Conservation (phyloP, 805 yeast species). For the Huiozyma sinensis region DNA sequence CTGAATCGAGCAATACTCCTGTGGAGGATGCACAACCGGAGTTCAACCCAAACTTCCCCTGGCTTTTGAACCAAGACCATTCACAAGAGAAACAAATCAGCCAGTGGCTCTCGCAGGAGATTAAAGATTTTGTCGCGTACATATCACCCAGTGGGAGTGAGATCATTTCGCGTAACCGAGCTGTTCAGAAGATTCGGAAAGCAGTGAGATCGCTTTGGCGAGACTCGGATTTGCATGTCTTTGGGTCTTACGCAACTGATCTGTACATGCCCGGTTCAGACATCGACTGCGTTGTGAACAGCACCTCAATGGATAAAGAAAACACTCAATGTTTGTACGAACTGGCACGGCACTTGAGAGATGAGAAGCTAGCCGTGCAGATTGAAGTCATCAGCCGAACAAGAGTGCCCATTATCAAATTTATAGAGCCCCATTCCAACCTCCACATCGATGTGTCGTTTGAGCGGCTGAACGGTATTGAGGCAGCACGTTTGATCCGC, state of each 20-base stretch:
- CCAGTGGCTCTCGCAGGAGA: slow-evolving; percentile 80
- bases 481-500: slow-evolving; percentile 69
- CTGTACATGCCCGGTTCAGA: slow-evolving; percentile 93
- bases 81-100: slow-evolving; percentile 66
- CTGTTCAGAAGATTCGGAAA: slow-evolving; percentile 50
- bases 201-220: slow-evolving; percentile 56
- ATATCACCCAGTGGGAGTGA: slow-evolving; percentile 77
- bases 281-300: slow-evolving; percentile 81
- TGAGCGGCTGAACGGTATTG: slow-evolving; percentile 72
- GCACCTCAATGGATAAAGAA: slow-evolving; percentile 47
- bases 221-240: slow-evolving; percentile 68
- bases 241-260: slow-evolving; percentile 93
- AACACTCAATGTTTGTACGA: slow-evolving; percentile 57
- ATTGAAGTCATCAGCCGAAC: slow-evolving; percentile 85
- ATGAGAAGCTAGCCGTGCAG: slow-evolving; percentile 48
- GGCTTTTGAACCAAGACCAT: slow-evolving; percentile 73
- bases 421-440: slow-evolving; percentile 58
- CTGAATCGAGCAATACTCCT: no score
- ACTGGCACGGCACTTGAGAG: slow-evolving; percentile 58
- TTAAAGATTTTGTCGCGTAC: slow-evolving; percentile 72
- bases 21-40: not conserved
- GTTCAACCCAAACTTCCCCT: slow-evolving; percentile 38
- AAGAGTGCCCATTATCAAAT: slow-evolving; percentile 88
- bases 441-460: slow-evolving; percentile 85
- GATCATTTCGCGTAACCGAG: slow-evolving; percentile 51